Evolutionary conservation across 371 early-diverging fungal species (phyloP).

Genomic region (Mucor mucedo): DNA sequence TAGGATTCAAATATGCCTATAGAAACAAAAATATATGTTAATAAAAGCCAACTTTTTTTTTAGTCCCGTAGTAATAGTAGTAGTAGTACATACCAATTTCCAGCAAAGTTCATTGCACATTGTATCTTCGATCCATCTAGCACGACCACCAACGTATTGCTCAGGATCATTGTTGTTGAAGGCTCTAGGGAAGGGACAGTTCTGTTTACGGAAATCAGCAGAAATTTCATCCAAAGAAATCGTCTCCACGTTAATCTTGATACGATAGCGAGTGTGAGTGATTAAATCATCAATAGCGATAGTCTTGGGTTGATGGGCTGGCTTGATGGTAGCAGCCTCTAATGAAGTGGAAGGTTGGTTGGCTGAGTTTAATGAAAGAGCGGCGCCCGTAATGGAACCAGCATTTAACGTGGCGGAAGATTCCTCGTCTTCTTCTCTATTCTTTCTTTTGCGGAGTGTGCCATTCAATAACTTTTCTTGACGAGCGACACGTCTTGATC

Average conservation of each 20-base stretch:
- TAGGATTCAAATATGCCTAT: conserved; percentile 51
- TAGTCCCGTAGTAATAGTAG: background rate
- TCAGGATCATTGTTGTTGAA: conserved; percentile 24
- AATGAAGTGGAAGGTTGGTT: conserved; percentile 11
- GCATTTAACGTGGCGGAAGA: background rate
- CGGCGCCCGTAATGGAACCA: conserved; percentile 3
- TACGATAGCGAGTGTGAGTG: conserved; percentile 37
- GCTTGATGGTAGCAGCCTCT: conserved; percentile 38
- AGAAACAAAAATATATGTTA: background rate
- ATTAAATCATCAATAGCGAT: conserved; percentile 42
- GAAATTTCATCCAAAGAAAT: conserved; percentile 46
- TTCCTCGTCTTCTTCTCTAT: conserved; percentile 45
- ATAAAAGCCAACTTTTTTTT: background rate
- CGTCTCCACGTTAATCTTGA: conserved; percentile 48
- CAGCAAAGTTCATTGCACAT: conserved; percentile 51
- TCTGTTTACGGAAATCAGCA: conserved; percentile 42
- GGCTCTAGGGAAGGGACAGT: conserved; percentile 49
- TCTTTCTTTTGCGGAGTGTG: conserved; percentile 47
- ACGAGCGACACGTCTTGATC: conserved; percentile 83
- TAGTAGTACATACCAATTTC: conserved; percentile 39
- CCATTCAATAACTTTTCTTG: conserved; percentile 76
- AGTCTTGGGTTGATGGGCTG: conserved; percentile 51
- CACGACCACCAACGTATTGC: conserved; percentile 33
- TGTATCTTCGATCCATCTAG: conserved; percentile 41
- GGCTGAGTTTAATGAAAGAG: conserved; percentile 6